Evolutionary conservation across 495 filamentous ascomycete species (phyloP).

Genomic region (Rusavskia elegans): DNA sequence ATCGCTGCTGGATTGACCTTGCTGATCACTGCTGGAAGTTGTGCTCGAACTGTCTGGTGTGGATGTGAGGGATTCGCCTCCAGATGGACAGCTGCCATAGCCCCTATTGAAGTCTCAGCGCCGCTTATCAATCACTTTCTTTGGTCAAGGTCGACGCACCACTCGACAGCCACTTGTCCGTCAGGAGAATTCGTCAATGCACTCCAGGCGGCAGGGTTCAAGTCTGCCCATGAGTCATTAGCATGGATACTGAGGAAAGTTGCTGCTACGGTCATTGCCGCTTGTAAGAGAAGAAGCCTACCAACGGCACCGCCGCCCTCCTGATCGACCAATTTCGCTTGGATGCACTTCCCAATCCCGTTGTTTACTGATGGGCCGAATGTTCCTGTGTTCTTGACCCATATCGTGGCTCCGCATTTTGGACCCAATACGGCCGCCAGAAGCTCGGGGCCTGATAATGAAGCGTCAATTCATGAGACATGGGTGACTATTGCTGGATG

Average conservation of each 20-base stretch:
- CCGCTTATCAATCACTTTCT: not conserved
- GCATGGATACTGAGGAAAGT: not conserved
- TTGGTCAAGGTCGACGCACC: not conserved
- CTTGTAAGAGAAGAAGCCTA: not conserved
- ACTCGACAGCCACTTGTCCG: not conserved
- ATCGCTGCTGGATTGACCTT: not conserved
- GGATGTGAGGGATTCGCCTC: not conserved
- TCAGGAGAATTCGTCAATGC: not conserved
- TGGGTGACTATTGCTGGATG: not conserved
- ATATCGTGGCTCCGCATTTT: conserved; percentile 1
- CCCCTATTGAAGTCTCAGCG: not conserved
- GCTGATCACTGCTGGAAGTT: not conserved
- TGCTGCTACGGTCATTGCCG: not conserved
- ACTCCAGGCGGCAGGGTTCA: not conserved
- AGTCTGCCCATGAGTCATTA: not conserved
- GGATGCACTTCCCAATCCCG: not conserved
- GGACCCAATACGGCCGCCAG: not conserved
- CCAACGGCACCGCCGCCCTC: conserved; percentile 1
- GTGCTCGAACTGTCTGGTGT: not conserved
- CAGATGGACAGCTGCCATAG: not conserved
- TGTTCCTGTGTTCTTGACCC: conserved; percentile 1
- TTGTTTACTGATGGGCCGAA: not conserved
- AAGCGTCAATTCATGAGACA: not conserved
- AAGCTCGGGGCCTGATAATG: not conserved
- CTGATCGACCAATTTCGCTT: not conserved